Conservation (phyloP, 495 filamentous ascomycete genomes). For the Xylona heveae region DNA sequence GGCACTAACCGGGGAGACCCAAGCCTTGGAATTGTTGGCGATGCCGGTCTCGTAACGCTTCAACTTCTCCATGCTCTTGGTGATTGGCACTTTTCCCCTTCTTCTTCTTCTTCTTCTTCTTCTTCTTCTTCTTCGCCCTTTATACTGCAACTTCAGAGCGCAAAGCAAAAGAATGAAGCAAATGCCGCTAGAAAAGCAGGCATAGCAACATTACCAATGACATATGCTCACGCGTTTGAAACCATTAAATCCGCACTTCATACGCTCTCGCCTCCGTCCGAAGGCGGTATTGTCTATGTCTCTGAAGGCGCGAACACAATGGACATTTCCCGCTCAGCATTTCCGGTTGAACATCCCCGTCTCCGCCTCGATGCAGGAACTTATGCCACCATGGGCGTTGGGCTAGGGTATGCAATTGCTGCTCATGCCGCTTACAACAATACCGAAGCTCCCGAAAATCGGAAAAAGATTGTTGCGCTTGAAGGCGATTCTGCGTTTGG, state of each 20-base stretch:
- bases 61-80: constrained; percentile 22
- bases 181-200: constrained; percentile 18
- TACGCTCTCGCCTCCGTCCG: constrained; percentile 17
- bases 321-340: constrained; percentile 41
- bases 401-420: constrained; percentile 40
- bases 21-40: constrained; percentile 27
- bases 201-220: constrained; percentile 22
- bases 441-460: constrained; percentile 8
- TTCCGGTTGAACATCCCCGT: constrained; percentile 34
- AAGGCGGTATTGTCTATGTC: constrained; percentile 35
- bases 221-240: constrained; percentile 31
- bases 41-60: constrained; percentile 27
- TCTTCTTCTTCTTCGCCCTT: constrained; percentile 14
- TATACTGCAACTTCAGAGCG: constrained; percentile 15
- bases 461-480: constrained; percentile 37
- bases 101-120: constrained; percentile 16
- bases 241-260: constrained; percentile 28
- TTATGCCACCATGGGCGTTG: constrained; percentile 48
- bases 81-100: constrained; percentile 21
- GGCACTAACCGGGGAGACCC: constrained; percentile 26
- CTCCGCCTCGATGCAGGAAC: constrained; percentile 42
- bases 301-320: constrained; percentile 49
- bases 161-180: constrained; percentile 27
- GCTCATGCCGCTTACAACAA: constrained; percentile 38
- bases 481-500: constrained; percentile 45